A percentile compares a stretch with the other conserved stretches of the same genome.
These are phyloP conservation scores for Dalbergia oliveri DNA, from an alignment of 306 rosid species.

Conservation along the genomic window DNA sequence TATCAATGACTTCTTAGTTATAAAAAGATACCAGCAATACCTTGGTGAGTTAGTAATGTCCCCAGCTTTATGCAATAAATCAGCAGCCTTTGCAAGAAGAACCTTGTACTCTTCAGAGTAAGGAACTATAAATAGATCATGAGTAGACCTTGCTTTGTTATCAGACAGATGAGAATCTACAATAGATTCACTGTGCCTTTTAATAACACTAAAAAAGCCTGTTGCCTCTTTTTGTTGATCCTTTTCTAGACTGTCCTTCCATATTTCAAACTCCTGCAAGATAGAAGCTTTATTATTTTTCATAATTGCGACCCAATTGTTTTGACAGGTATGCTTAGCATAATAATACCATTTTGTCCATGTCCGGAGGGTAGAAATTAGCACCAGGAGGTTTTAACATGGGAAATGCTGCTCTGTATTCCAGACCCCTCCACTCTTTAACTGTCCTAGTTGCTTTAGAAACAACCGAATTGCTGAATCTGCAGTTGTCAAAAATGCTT, in stretches of 20 bases:
- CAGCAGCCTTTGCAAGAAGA: slow-evolving; percentile 75
- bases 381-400: slow-evolving; percentile 81
- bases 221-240: slow-evolving; percentile 74
- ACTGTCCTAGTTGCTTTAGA: slow-evolving; percentile 72
- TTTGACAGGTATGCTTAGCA: slow-evolving; percentile 36
- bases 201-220: slow-evolving; percentile 82
- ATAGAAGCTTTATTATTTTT: slow-evolving; percentile 43
- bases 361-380: slow-evolving; percentile 95
- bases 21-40: slow-evolving; percentile 51
- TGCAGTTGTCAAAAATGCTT: slow-evolving; percentile 86
- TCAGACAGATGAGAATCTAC: slow-evolving; percentile 58
- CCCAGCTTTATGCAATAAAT: slow-evolving; percentile 88
- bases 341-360: slow-evolving; percentile 83
- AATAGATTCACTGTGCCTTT: slow-evolving; percentile 68
- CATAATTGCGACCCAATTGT: slow-evolving; percentile 29
- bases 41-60: slow-evolving; percentile 69
- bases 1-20: slow-evolving; percentile 8
- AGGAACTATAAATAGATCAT: slow-evolving; percentile 73
- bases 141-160: slow-evolving; percentile 45
- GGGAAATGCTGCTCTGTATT: slow-evolving; percentile 90
- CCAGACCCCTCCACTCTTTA: slow-evolving; percentile 84
- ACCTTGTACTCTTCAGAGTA: slow-evolving; percentile 80
- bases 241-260: slow-evolving; percentile 75
- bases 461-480: slow-evolving; percentile 83
- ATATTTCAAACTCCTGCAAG: slow-evolving; percentile 80